Conservation (phyloP, 1,139 yeast genomes). For the Scheffersomyces stambukii region DNA sequence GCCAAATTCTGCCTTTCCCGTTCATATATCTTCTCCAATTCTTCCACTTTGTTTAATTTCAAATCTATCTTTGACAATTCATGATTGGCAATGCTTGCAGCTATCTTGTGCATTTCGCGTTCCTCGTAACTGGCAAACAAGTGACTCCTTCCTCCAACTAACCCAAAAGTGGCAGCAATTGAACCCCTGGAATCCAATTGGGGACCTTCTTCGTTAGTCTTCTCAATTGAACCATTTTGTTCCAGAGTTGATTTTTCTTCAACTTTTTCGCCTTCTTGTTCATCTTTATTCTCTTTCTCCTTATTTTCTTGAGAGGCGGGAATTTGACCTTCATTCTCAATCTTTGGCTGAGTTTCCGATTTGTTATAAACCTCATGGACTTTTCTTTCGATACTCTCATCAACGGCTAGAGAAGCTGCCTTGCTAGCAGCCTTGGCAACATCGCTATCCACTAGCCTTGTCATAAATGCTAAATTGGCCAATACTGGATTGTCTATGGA, state of each 20-base stretch:
- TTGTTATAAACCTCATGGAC: slow-evolving; percentile 21
- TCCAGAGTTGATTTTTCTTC: slow-evolving; percentile 1
- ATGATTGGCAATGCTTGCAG: slow-evolving; percentile 60
- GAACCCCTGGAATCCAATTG: too few relatives aligned
- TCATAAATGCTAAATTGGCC: slow-evolving; percentile 82
- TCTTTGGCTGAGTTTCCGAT: too few relatives aligned
- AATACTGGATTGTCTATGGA: slow-evolving; percentile 89
- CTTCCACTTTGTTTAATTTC: slow-evolving; percentile 65
- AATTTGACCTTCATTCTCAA: too few relatives aligned
- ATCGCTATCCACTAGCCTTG: slow-evolving; percentile 82
- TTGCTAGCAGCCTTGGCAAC: slow-evolving; percentile 79
- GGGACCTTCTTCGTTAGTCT: slow-evolving; percentile 3
- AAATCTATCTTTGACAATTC: slow-evolving; percentile 74
- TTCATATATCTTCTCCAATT: slow-evolving; percentile 75
- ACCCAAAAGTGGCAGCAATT: slow-evolving; percentile 54
- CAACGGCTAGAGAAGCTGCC: slow-evolving; percentile 57
- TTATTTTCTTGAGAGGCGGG: slow-evolving; percentile 13
- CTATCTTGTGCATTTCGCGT: slow-evolving; percentile 62
- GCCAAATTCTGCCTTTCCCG: slow-evolving; percentile 71
- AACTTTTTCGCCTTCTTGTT: not conserved
- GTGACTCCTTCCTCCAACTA: slow-evolving; percentile 79
- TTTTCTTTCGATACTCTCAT: slow-evolving; percentile 41
- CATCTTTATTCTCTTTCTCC: slow-evolving; percentile 33
- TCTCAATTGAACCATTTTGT: slow-evolving; percentile 6
- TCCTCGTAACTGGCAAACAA: slow-evolving; percentile 82